A percentile compares a stretch with the other conserved stretches of the same genome.
These are phyloP conservation scores for Fusarium brevicatenulatum DNA, from an alignment of 2,329 filamentous ascomycete genomes.

Conservation along the genomic window DNA sequence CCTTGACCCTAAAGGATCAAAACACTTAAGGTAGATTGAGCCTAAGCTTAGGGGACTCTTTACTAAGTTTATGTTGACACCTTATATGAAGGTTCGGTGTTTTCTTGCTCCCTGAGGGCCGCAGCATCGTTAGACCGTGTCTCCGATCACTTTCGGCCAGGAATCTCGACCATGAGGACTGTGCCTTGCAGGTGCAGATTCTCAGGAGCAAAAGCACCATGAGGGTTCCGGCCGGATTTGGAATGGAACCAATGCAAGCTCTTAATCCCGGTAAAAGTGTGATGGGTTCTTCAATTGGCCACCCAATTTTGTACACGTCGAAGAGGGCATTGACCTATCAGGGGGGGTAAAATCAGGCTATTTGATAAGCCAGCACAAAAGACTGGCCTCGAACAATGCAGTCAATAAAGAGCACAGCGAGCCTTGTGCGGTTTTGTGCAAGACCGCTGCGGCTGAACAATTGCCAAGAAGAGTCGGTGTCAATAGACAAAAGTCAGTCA, in stretches of 20 bases:
- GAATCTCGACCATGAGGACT: background rate
- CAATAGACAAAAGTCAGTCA: background rate
- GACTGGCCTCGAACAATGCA: background rate
- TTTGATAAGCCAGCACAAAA: background rate
- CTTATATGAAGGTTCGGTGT: too few relatives aligned
- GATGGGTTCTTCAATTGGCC: background rate
- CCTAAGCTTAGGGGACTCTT: too few relatives aligned
- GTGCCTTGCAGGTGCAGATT: conserved; percentile 21
- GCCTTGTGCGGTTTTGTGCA: background rate
- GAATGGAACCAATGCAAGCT: background rate
- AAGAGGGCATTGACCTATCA: background rate
- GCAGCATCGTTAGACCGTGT: background rate
- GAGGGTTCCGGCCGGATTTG: background rate
- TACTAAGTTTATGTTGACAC: too few relatives aligned
- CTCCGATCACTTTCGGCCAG: background rate
- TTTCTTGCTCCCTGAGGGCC: too few relatives aligned
- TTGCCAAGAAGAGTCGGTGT: background rate
- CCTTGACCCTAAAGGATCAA: too few relatives aligned
- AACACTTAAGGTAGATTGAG: too few relatives aligned
- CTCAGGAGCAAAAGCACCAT: background rate
- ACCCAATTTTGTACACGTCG: background rate
- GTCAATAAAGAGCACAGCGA: background rate
- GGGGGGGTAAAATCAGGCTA: background rate
- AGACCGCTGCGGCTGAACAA: background rate
- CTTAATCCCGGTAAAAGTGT: background rate